Evolutionary conservation across 768 basidiomycete genomes (phyloP).

Genomic region (Phanerochaete sordida): DNA sequence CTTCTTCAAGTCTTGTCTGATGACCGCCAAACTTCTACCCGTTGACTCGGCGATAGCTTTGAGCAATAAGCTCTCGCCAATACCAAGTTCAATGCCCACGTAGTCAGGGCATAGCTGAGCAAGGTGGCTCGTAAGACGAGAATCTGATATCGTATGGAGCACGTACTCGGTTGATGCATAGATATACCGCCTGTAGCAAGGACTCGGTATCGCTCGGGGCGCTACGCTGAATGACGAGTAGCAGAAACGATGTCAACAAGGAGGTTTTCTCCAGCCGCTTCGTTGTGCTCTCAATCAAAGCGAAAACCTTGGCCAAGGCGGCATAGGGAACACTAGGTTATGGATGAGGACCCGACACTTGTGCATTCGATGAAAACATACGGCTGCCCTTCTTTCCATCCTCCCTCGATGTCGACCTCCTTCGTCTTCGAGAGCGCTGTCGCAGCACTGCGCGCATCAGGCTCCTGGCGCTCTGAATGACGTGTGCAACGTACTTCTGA

Average conservation of each 20-base stretch:
- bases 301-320: conserved; percentile 84
- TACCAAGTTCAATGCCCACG: conserved; percentile 90
- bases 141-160: no score
- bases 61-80: conserved; percentile 90
- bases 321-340: conserved; percentile 83
- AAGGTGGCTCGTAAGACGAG: background rate
- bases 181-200: conserved; percentile 85
- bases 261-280: conserved; percentile 93
- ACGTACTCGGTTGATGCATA: conserved; percentile 90
- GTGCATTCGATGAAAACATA: conserved; percentile 36
- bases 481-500: conserved; percentile 50
- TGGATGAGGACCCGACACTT: background rate
- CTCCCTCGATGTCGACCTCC: conserved; percentile 75
- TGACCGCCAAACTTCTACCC: conserved; percentile 74
- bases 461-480: background rate
- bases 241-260: conserved; percentile 81
- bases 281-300: conserved; percentile 88
- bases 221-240: conserved; percentile 87
- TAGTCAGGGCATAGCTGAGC: conserved; percentile 90
- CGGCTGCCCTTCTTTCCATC: conserved; percentile 85
- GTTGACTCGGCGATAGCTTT: conserved; percentile 96
- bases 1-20: conserved; percentile 91
- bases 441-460: conserved; percentile 53
- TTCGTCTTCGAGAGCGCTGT: conserved; percentile 54
- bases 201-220: conserved; percentile 69